phyloP scores from a whole-genome alignment of 2,329 filamentous ascomycete genomes.

The Penicillium concentricum region DNA sequence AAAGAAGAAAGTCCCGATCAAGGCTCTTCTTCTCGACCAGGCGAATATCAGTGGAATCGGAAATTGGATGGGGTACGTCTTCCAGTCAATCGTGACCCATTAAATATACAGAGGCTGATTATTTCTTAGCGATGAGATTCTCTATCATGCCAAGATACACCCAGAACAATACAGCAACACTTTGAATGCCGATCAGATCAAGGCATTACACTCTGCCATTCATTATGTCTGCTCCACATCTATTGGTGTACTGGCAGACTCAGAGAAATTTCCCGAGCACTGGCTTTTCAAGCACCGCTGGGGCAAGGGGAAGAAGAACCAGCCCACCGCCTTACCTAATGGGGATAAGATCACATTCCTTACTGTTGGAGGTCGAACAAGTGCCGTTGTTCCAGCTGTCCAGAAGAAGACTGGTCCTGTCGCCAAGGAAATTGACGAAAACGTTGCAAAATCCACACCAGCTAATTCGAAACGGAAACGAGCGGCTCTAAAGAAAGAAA shows the following conservation, averaged over 20 bases:
- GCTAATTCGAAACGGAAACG: constrained; percentile 35
- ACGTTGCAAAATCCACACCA: constrained; percentile 18
- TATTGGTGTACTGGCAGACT: constrained; percentile 76
- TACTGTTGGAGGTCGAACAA: constrained; percentile 87
- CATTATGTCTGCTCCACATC: constrained; percentile 77
- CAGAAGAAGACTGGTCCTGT: constrained; percentile 77
- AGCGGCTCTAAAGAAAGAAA: constrained; percentile 28
- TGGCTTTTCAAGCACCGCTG: constrained; percentile 90
- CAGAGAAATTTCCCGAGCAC: constrained; percentile 75
- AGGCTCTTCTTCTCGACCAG: constrained; percentile 85
- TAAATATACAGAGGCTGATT: background rate
- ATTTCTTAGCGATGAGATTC: constrained; percentile 68
- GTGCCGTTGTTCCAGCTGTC: constrained; percentile 77
- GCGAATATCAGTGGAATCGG: constrained; percentile 86
- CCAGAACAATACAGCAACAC: constrained; percentile 91
- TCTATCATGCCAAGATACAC: constrained; percentile 85
- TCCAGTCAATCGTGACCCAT: background rate
- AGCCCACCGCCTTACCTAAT: constrained; percentile 67
- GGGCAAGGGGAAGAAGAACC: constrained; percentile 80
- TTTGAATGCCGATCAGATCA: constrained; percentile 69
- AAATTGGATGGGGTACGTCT: constrained; percentile 80
- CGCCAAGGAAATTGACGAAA: constrained; percentile 50
- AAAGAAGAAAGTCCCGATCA: constrained; percentile 80
- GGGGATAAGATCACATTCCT: constrained; percentile 83
- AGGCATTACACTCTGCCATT: constrained; percentile 68